Percentiles rank a stretch among this genome's conserved stretches.
Evolutionary conservation across 2,329 filamentous ascomycete genomes (phyloP).

Genomic region (Pseudopyricularia cyperi): DNA sequence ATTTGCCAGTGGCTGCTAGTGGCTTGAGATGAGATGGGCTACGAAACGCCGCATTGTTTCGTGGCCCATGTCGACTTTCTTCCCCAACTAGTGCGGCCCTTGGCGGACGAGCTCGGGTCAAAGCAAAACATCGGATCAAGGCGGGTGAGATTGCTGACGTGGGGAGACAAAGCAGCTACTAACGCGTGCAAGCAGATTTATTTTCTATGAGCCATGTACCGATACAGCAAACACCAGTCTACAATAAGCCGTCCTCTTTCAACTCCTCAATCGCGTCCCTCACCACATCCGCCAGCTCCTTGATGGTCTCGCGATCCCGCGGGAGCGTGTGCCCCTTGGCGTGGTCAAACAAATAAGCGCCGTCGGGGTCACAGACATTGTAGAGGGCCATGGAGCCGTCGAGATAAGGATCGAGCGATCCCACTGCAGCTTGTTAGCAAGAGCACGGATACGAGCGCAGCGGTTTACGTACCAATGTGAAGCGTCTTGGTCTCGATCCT

Average conservation of each 20-base stretch:
- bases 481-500: constrained; percentile 38
- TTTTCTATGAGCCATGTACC: too few relatives aligned
- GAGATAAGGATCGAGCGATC: constrained; percentile 45
- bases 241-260: constrained; percentile 7
- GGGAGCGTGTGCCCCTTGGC: constrained; percentile 52
- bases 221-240: not conserved
- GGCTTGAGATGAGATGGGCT: too few relatives aligned
- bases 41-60: too few relatives aligned
- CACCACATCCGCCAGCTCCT: constrained; percentile 31
- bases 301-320: constrained; percentile 32
- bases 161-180: too few relatives aligned
- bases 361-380: constrained; percentile 47
- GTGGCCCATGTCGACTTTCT: too few relatives aligned
- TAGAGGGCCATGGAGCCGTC: constrained; percentile 47
- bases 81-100: too few relatives aligned
- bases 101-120: too few relatives aligned
- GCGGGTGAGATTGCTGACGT: too few relatives aligned
- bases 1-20: too few relatives aligned
- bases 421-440: constrained; percentile 19
- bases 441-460: not conserved
- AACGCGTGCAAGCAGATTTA: too few relatives aligned
- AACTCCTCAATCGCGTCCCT: constrained; percentile 15
- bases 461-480: constrained; percentile 29
- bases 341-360: constrained; percentile 48
- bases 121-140: too few relatives aligned